phyloP scores from a whole-genome alignment of 2,329 filamentous ascomycete species.

The Scopulariopsis brevicaulis region DNA sequence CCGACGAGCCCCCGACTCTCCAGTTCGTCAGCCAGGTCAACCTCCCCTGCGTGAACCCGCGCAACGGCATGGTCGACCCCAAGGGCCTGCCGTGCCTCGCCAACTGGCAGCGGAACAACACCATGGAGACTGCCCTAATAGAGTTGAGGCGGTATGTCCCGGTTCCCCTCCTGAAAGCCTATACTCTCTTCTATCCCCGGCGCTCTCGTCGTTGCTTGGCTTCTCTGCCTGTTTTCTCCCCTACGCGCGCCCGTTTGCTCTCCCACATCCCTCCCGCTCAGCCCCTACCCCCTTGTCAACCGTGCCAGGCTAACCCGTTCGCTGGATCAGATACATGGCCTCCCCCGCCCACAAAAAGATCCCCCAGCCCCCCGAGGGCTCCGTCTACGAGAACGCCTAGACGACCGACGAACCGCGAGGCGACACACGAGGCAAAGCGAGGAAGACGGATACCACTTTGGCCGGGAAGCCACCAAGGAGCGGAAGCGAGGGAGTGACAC shows the following conservation, averaged over 20 bases:
- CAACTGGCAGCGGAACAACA: constrained; percentile 86
- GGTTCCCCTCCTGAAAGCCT: not conserved
- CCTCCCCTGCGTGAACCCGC: constrained; percentile 81
- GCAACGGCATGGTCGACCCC: constrained; percentile 75
- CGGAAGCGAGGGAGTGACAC: not conserved
- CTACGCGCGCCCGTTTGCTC: not conserved
- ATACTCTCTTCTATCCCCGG: no score
- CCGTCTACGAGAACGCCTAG: constrained; percentile 24
- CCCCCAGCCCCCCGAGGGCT: constrained; percentile 82
- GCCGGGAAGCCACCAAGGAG: not conserved
- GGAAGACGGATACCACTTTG: not conserved
- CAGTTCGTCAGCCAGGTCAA: constrained; percentile 93
- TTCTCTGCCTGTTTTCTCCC: not conserved
- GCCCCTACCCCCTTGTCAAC: not conserved
- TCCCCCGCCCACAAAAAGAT: constrained; percentile 87
- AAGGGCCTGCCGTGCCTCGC: constrained; percentile 73
- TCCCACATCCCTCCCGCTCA: no score
- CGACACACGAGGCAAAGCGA: not conserved
- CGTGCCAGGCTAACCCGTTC: not conserved
- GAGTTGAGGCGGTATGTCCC: constrained; percentile 62
- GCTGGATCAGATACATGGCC: constrained; percentile 69
- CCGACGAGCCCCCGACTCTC: constrained; percentile 78
- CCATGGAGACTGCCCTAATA: constrained; percentile 88
- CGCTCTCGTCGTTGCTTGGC: not conserved
- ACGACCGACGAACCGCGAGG: not conserved